Evolutionary conservation across 208 protist species (phyloP), one percentile per base, ranked within the genome.

Genomic region (Herpetomonas samuelpessoai): DNA sequence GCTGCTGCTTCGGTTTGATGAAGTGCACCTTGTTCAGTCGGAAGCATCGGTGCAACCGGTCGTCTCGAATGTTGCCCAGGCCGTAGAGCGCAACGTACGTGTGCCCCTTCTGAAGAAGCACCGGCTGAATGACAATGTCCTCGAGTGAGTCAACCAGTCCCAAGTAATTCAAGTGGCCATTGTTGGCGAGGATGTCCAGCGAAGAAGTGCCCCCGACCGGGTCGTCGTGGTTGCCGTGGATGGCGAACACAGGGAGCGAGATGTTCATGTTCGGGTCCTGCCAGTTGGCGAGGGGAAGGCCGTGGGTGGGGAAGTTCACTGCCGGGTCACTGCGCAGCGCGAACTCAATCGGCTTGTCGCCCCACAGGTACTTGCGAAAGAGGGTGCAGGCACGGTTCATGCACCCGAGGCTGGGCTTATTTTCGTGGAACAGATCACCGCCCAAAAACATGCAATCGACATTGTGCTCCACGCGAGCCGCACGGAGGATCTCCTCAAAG

Each of bases 191-290:
- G 1, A 99, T 57, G 74, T 99, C 98, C 2, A 99, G 61, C 18
- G 98, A 74, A 29, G 85, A 92, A 59, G 83, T 83, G 51, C 97
- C 97, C 3, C 98, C 98, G 35, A 96, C 81, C 9, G 98, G 98
- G 66, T 99, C 98, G 67, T 99, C 98, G 78, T 99, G 98, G 71
- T 99, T 99, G 48, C 98, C 98, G 80, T 99, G 98, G 59, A 99
- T 99, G 7, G 85, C 85, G 87, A 99, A 99, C 25, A 99, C 86
- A 0, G 98, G 98, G n/a, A 99, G 65, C 12, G 82, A 69, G 6
- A 99, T 83, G 76, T 99, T 99, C 39, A 98, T 83, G 73, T 99
- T 99, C 18, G 97, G 97, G 69, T 99, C 98, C 56, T 98, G 80
- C 62, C 96, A 95, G 72, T 97, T 97, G 4, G 90, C 91, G 19